Percentiles rank a stretch among this genome's conserved stretches.
Conservation (phyloP, 305 asterid genomes). For the Fraxinus velutina region DNA sequence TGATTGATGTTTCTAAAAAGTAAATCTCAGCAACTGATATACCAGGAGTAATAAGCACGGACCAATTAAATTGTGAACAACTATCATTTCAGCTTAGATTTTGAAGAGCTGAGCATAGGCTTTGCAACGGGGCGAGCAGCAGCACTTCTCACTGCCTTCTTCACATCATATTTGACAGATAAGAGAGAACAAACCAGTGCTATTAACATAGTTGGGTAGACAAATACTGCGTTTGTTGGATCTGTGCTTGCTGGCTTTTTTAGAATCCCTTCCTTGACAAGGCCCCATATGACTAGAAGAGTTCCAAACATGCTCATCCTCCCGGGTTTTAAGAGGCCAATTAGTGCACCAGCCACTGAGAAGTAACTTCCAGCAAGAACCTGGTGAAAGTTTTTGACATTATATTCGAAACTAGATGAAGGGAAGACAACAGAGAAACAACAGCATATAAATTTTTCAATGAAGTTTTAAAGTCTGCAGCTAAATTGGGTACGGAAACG, state of each 20-base stretch:
- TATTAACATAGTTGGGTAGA: conserved; percentile 85
- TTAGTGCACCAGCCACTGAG: conserved; percentile 80
- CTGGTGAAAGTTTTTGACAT: conserved; percentile 30
- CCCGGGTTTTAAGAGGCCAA: conserved; percentile 77
- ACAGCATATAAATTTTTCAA: not conserved
- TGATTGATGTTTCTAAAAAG: not conserved
- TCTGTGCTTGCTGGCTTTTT: conserved; percentile 63
- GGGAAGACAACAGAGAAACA: not conserved
- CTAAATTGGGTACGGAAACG: not conserved
- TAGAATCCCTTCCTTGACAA: conserved; percentile 85
- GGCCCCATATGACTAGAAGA: conserved; percentile 87
- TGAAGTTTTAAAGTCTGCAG: not conserved
- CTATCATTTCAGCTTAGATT: not conserved
- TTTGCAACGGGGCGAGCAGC: conserved; percentile 29
- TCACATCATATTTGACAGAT: conserved; percentile 71
- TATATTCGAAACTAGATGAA: not conserved
- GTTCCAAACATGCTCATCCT: conserved; percentile 98
- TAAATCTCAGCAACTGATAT: not conserved
- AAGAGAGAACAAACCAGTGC: conserved; percentile 70
- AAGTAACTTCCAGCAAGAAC: conserved; percentile 99
- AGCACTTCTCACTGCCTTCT: conserved; percentile 28
- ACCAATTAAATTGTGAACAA: not conserved
- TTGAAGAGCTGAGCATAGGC: conserved; percentile 1
- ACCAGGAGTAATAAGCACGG: not conserved
- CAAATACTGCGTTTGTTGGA: conserved; percentile 61